Evolutionary conservation across 768 basidiomycete species (phyloP).

Genomic region (Kwoniella europaea): DNA sequence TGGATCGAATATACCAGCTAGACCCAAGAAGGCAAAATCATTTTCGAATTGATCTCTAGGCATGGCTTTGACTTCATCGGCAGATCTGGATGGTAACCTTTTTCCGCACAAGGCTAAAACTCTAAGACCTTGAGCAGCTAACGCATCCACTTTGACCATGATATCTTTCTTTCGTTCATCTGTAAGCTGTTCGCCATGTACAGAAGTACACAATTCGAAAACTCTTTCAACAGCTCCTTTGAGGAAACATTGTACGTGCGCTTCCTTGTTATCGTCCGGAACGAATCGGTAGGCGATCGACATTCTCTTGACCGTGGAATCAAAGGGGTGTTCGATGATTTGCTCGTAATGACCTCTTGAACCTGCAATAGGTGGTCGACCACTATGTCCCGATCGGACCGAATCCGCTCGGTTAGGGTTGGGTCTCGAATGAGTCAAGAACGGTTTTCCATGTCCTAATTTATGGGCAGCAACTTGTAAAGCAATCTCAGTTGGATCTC

Average conservation of each 20-base stretch:
- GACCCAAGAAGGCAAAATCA: conserved; percentile 64
- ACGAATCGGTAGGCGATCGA: conserved; percentile 50
- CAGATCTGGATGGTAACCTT: conserved; percentile 53
- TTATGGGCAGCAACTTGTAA: conserved; percentile 66
- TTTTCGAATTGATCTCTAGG: conserved; percentile 62
- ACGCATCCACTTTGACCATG: conserved; percentile 50
- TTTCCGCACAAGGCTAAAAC: conserved; percentile 60
- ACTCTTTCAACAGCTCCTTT: conserved; percentile 63
- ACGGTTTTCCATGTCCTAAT: conserved; percentile 61
- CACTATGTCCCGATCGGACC: conserved; percentile 26
- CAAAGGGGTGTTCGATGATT: conserved; percentile 62
- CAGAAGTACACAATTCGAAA: conserved; percentile 61
- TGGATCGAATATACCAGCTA: conserved; percentile 66
- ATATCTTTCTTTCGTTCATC: conserved; percentile 45
- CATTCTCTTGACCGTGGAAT: conserved; percentile 66
- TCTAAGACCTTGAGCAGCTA: conserved; percentile 60
- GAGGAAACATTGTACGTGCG: conserved; percentile 51
- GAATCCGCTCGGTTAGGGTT: conserved; percentile 24
- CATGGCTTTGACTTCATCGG: conserved; percentile 50
- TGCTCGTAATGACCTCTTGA: conserved; percentile 56
- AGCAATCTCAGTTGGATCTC: conserved; percentile 67
- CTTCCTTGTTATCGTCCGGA: conserved; percentile 33
- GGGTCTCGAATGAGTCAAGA: conserved; percentile 50
- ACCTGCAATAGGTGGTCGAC: conserved; percentile 41
- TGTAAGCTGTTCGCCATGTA: conserved; percentile 49